phyloP scores from a whole-genome alignment of 1,284 basidiomycete species.

The Irpex sp. region DNA sequence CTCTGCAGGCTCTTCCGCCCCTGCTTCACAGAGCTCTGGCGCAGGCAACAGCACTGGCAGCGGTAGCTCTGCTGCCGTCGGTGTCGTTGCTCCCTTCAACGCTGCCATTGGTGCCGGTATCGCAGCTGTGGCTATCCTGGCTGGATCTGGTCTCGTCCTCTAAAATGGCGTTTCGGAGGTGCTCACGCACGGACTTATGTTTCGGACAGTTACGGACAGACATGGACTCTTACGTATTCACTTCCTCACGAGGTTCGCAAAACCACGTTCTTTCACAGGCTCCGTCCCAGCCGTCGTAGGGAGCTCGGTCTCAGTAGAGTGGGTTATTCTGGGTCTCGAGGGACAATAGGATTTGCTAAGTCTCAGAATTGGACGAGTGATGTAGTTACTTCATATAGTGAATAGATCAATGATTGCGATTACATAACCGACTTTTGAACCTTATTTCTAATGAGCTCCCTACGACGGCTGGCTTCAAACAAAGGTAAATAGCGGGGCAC shows the following conservation, averaged over 20 bases:
- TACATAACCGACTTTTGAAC: too few relatives aligned
- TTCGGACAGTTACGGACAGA: neutral
- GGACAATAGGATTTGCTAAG: too few relatives aligned
- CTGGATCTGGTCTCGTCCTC: neutral
- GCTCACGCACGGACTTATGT: too few relatives aligned
- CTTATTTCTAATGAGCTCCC: too few relatives aligned
- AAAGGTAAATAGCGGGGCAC: neutral
- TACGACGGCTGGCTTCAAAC: neutral
- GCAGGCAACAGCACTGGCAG: neutral
- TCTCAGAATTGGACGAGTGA: too few relatives aligned
- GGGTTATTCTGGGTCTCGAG: too few relatives aligned
- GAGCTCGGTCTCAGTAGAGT: too few relatives aligned
- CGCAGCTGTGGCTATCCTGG: neutral
- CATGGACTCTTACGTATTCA: neutral
- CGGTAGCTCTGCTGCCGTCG: neutral
- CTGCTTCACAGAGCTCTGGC: neutral
- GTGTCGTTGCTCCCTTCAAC: neutral
- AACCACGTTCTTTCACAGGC: too few relatives aligned
- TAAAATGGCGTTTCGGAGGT: neutral
- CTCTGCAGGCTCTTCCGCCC: neutral
- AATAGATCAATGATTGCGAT: too few relatives aligned
- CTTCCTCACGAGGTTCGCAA: neutral
- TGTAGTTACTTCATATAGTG: too few relatives aligned
- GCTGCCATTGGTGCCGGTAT: neutral
- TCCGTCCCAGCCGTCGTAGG: too few relatives aligned